Conservation (phyloP, 306 rosid species). For the Luffa acutangula region DNA sequence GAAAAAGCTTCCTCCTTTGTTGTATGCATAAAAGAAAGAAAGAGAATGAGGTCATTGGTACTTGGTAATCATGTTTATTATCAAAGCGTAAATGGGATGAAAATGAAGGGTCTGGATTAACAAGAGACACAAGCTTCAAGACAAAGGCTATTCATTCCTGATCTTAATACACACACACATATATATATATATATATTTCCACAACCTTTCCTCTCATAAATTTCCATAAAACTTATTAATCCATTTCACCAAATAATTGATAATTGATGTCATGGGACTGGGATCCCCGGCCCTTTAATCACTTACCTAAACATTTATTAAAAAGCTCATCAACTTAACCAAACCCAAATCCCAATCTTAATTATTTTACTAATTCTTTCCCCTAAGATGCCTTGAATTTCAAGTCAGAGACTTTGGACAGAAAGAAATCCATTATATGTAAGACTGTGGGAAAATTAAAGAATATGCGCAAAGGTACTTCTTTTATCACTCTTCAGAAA, state of each 20-base stretch:
- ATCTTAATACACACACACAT: no score
- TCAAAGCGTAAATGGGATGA: slow-evolving; percentile 1
- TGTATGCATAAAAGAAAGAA: background rate
- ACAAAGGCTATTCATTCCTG: background rate
- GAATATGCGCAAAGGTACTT: background rate
- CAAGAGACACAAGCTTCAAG: background rate
- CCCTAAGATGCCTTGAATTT: background rate
- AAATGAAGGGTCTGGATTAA: background rate
- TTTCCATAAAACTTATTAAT: background rate
- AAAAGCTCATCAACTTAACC: background rate
- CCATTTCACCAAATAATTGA: background rate
- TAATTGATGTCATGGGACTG: slow-evolving; percentile 13
- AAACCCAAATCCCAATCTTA: slow-evolving; percentile 2
- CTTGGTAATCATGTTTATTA: slow-evolving; percentile 1
- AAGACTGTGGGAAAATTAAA: background rate
- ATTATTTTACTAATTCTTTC: background rate
- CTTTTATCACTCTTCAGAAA: background rate
- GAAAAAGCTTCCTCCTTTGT: background rate
- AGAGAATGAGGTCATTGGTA: background rate
- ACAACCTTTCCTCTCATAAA: background rate
- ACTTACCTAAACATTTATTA: background rate
- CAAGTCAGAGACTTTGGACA: background rate
- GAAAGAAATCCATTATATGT: background rate
- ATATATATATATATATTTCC: background rate
- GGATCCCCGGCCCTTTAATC: slow-evolving; percentile 1